Percentiles rank a stretch among this genome's conserved stretches.
Conservation (phyloP, 805 yeast genomes). For the Kodamaea laetipori region DNA sequence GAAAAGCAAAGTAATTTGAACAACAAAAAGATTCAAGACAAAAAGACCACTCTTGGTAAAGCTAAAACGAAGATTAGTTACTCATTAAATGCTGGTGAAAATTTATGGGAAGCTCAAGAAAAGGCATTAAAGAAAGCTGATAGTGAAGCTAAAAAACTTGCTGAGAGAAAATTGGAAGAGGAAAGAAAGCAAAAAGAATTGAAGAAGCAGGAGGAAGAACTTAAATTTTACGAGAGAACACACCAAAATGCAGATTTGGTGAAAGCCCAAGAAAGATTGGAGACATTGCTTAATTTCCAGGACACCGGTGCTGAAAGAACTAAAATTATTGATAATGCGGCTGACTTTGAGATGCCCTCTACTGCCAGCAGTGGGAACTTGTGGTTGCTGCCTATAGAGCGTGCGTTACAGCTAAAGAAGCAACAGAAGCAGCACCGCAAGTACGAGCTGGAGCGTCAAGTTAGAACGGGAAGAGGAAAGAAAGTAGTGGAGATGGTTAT, state of each 20-base stretch:
- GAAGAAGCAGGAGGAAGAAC: slow-evolving; percentile 43
- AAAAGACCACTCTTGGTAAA: slow-evolving; percentile 14
- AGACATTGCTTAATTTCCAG: slow-evolving; percentile 76
- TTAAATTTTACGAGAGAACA: slow-evolving; percentile 45
- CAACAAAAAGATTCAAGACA: slow-evolving; percentile 22
- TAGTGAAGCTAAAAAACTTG: slow-evolving; percentile 31
- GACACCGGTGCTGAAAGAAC: slow-evolving; percentile 89
- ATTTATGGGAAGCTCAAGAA: slow-evolving; percentile 70
- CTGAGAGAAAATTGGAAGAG: slow-evolving; percentile 24
- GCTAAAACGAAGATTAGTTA: slow-evolving; percentile 50
- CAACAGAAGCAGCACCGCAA: slow-evolving; percentile 77
- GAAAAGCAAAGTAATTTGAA: slow-evolving; percentile 23
- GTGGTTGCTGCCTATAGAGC: slow-evolving; percentile 87
- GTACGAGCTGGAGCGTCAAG: slow-evolving; percentile 58
- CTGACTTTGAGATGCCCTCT: slow-evolving; percentile 73
- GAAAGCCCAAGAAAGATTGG: slow-evolving; percentile 73
- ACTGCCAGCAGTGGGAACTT: slow-evolving; percentile 49
- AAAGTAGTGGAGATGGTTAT: slow-evolving; percentile 77
- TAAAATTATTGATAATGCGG: slow-evolving; percentile 86
- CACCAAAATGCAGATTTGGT: slow-evolving; percentile 56
- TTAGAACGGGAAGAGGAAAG: slow-evolving; percentile 69
- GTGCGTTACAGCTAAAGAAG: slow-evolving; percentile 81
- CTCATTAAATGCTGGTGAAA: slow-evolving; percentile 58
- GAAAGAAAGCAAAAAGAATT: slow-evolving; percentile 33
- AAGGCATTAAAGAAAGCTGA: slow-evolving; percentile 62